Evolutionary conservation across 2,329 filamentous ascomycete species (phyloP).

Genomic region (Gremmenia infestans): DNA sequence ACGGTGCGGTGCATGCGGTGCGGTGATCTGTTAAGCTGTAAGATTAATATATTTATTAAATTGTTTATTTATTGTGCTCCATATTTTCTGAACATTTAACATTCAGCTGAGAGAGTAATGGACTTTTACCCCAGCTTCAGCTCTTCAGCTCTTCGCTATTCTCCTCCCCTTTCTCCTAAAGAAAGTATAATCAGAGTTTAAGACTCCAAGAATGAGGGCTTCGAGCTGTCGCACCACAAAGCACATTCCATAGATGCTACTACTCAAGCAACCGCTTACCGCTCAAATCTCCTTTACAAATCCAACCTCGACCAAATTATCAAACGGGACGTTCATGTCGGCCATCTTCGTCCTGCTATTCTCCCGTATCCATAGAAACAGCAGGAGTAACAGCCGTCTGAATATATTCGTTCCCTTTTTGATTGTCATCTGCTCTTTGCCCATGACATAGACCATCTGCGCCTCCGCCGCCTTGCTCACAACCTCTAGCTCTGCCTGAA

Average conservation of each 20-base stretch:
- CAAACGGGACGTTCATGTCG: conserved; percentile 53
- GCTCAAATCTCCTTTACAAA: conserved; percentile 60
- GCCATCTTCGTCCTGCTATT: conserved; percentile 63
- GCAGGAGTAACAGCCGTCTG: conserved; percentile 43
- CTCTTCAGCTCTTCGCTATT: no score
- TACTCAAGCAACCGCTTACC: not conserved
- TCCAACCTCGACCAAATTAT: conserved; percentile 62
- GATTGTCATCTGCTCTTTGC: conserved; percentile 58
- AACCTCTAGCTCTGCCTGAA: conserved; percentile 38
- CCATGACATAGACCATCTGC: conserved; percentile 52
- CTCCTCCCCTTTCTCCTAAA: no score
- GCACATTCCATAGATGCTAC: no score
- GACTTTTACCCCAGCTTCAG: no score
- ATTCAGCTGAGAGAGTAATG: no score
- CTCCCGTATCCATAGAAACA: conserved; percentile 61
- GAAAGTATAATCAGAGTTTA: no score
- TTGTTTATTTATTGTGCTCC: no score
- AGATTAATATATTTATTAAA: no score
- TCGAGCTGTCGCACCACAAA: no score
- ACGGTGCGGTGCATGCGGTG: not conserved
- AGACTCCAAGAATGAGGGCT: no score
- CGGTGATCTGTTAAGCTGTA: no score
- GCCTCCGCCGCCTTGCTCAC: conserved; percentile 41
- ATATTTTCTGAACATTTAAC: no score
- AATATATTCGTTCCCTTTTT: conserved; percentile 34